Evolutionary conservation across 768 basidiomycete genomes (phyloP).

Genomic region (Pholiota microspora): DNA sequence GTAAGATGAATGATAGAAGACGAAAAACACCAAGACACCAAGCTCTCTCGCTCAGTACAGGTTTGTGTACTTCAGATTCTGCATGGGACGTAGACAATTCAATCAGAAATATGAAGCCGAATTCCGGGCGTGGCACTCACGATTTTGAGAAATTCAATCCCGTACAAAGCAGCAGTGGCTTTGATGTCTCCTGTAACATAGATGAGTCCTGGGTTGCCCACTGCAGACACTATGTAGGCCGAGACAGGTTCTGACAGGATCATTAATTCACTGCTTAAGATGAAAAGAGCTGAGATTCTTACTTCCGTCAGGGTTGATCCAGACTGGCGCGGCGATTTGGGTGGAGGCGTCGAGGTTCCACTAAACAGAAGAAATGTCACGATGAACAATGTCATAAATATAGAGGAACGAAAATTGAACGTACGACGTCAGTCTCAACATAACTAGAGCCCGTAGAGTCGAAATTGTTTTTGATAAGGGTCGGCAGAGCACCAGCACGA

Average conservation of each 20-base stretch:
- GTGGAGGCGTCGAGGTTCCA: not conserved
- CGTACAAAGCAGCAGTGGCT: conserved; percentile 1
- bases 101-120: not conserved
- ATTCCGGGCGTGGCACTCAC: not conserved
- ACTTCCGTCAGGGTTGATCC: conserved; percentile 9
- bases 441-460: not conserved
- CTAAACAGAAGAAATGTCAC: not conserved
- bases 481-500: not conserved
- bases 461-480: not conserved
- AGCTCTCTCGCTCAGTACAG: not conserved
- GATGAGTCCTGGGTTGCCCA: not conserved
- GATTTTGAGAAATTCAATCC: not conserved
- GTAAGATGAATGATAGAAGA: not conserved
- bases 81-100: not conserved
- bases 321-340: conserved; percentile 4
- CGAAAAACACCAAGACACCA: not conserved
- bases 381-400: not conserved
- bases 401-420: not conserved
- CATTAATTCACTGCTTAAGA: not conserved
- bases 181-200: conserved; percentile 3
- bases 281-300: not conserved
- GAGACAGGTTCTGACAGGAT: not conserved
- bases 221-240: conserved; percentile 1
- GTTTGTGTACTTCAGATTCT: not conserved
- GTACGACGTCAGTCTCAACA: conserved; percentile 6